Evolutionary conservation across 495 filamentous ascomycete genomes (phyloP), one percentile per base, ranked within the genome.

Genomic region (Parathielavia hyrcaniae): DNA sequence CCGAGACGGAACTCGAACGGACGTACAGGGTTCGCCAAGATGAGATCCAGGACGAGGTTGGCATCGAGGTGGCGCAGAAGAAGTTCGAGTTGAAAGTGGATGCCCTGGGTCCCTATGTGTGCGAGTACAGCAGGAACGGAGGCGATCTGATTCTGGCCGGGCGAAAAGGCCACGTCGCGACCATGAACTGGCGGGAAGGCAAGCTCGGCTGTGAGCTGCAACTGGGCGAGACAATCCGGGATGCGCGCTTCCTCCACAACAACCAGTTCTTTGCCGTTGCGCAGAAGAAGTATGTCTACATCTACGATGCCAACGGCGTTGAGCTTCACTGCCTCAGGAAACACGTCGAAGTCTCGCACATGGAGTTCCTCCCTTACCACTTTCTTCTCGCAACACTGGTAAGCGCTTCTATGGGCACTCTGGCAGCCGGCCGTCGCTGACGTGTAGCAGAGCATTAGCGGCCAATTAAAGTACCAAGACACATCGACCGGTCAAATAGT

Each of bases 251-350:
- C 89, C 77, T 98, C 55, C 92, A 98, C 71, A 97, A 96, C 64
- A 90, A 95, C 69, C 91, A 96, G 63, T 90, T 81, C 72, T 96
- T 97, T 72, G 93, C 95, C 4, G 90, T 96, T n/a, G 89, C 93
- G 30, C 93, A 98, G 73, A 97, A 97, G 81, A 95, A 95, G 72
- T 86, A 92, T 34, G 87, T 91, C 59, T 79, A 78, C 75, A 97
- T 98, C 59, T 98, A 98, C 75, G 93, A 97, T 64, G 75, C 83
- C 38, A 78, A 84, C 30, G 93, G 93, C 58, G 86, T 95, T 16
- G 93, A 98, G 72, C 69, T 98, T 20, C 95, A 98, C 72, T 91
- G 89, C 68, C 75, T 98, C 58, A 82, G 81, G 71, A 89, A 90
- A 67, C 91, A 95, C 64, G 79, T 92, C 60, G 93, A 97, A 73